Evolutionary conservation across 2,329 filamentous ascomycete species (phyloP), one percentile per base, ranked within the genome.

Genomic region (Neoarthrinium moseri): DNA sequence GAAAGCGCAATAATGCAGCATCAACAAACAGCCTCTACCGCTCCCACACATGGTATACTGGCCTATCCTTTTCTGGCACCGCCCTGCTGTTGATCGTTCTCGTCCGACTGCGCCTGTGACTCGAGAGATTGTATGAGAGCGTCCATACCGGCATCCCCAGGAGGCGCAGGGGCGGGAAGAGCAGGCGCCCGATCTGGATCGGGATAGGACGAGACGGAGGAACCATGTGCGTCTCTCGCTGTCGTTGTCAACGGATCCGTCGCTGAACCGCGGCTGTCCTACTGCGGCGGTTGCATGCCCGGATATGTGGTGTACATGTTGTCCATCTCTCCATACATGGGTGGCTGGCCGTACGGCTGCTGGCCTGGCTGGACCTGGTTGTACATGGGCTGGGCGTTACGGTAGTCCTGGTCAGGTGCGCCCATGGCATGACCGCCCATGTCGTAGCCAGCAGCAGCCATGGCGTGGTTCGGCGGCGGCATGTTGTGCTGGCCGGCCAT

Each of bases 281-380:
- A 43, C 74, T 91, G 89, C 67, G 95, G 90, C 53, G 87, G 81
- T 57, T 87, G 84, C 79, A 96, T 89, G 51, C 83, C 73, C 12
- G 85, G 79, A 64, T 95, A 95, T 30, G 80, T 80, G 66, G 33
- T 39, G 55, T 97, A 97, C 77, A 96, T 96, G 52, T 82, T 83
- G 51, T 89, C 84, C 67, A 91, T 85, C 46, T 87, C 84, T 46
- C 84, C 78, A 61, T 91, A 96, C 78, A 96, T 95, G 56, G 88
- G 86, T 36, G 87, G 80, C 60, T 94, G 89, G 12, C 85, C 87
- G 63, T 95, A 95, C 11, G 81, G 78, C 42, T 81, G 79, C 11
- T 87, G 82, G 39, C 87, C 86, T 12, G 84, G 74, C 55, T 90
- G 89, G 47, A 91, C 87, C 53, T 90, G 84, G 45, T 84, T 85